These are phyloP conservation scores for Botrytis paeoniae DNA, from an alignment of 2,329 filamentous ascomycete species.

Conservation along the genomic window DNA sequence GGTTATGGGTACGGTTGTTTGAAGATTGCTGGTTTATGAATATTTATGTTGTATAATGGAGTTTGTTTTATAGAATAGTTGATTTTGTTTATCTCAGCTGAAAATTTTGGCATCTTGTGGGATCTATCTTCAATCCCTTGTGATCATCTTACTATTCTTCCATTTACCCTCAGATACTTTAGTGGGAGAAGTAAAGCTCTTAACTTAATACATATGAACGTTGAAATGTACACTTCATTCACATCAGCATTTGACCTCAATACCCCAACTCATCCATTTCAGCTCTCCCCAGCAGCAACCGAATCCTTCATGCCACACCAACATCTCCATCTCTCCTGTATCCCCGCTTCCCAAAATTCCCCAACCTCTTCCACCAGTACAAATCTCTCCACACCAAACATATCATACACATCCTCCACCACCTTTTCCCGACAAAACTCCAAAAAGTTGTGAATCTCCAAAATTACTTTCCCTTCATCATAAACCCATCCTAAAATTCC, in stretches of 20 bases:
- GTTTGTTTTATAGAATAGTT: neutral
- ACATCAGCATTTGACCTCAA: neutral
- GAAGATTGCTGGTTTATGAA: neutral
- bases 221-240: neutral
- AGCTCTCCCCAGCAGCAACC: accelerated
- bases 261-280: neutral
- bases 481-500: accelerated
- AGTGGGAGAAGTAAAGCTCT: too few species aligned
- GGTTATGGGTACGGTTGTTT: neutral
- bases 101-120: neutral
- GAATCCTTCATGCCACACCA: neutral
- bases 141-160: neutral
- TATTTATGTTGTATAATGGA: neutral
- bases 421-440: neutral
- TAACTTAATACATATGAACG: neutral
- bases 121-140: too few species aligned
- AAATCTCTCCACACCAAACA: neutral
- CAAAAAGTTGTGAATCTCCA: neutral
- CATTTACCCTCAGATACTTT: too few species aligned
- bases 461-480: neutral
- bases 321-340: too few species aligned
- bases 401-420: neutral
- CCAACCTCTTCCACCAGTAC: neutral
- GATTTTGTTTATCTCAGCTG: neutral
- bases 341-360: too few species aligned